Evolutionary conservation across 1,139 yeast genomes (phyloP), one percentile per base, ranked within the genome.

Genomic region (Sugiyamaella pinicola): DNA sequence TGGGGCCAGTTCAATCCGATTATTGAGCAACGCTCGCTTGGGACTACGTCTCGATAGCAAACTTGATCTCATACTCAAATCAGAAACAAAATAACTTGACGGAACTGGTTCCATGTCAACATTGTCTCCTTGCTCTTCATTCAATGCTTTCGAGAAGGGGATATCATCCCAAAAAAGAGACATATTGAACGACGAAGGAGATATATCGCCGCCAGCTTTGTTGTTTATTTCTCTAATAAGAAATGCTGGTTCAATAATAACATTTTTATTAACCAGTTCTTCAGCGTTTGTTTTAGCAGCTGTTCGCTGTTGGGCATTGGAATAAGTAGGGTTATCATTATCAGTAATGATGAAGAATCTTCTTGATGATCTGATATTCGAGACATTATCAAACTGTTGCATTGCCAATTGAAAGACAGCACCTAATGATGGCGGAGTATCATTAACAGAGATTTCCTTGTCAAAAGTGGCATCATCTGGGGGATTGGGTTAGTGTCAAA

Each of bases 241-340:
- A 61, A 91, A 83, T 51, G 87, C 77, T 0, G 97, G 95, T 19
- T 75, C 72, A 15, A 90, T 76, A 13, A 71, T 72, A 28, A 86
- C 81, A 35, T 51, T 55, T 45, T 49, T 43, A 13, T 60, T 57
- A 26, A 51, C 63, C 48, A 64, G 52, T 67, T 88, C 95, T 47
- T 78, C 76, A 24, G 87, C 76, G 4, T 84, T 74, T 18, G 80
- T 80, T 63, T 84, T 79, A 15, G 89, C 67, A 6, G 80, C 70
- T 29, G 69, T 67, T 51, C 72, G 72, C 8, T 67, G 65, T 12
- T 67, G 66, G 0, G 67, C 58, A 47, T 71, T 69, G 2, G 65
- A 59, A 1, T 68, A 64, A 56, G 74, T 70, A 0, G 89, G 89
- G 28, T 67, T 64, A 58, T 82, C 87, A 58, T 81, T 77, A 61